Evolutionary conservation across 495 filamentous ascomycete genomes (phyloP).

Genomic region (Letharia columbiana): DNA sequence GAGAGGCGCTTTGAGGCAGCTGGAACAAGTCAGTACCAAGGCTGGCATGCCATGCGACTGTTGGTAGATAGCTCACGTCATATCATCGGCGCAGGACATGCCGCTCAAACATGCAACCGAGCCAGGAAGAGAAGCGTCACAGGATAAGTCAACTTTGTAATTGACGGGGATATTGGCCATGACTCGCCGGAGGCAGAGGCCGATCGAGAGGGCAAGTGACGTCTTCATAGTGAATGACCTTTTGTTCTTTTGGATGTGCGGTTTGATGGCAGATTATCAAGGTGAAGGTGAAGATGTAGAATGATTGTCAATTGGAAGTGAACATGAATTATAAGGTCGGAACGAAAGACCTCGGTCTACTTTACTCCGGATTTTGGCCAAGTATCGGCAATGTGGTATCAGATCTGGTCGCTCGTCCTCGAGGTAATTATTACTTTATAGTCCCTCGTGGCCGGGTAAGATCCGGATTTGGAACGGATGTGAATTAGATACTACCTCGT

Average conservation of each 20-base stretch:
- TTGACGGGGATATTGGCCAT: slow-evolving; percentile 35
- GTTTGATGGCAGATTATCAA: not conserved
- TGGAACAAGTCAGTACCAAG: slow-evolving; percentile 21
- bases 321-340: not conserved
- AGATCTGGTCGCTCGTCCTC: not conserved
- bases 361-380: not conserved
- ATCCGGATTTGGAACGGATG: not conserved
- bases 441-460: not conserved
- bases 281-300: not conserved
- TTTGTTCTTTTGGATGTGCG: not conserved
- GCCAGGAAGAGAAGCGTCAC: slow-evolving; percentile 22
- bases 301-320: not conserved
- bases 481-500: not conserved
- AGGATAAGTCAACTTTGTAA: slow-evolving; percentile 31
- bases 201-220: not conserved
- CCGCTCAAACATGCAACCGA: slow-evolving; percentile 33
- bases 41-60: not conserved
- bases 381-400: not conserved
- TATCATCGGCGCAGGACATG: slow-evolving; percentile 31
- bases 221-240: not conserved
- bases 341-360: not conserved
- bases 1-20: slow-evolving; percentile 16
- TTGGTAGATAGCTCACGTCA: slow-evolving; percentile 10
- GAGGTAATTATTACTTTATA: not conserved
- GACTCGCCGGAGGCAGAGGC: slow-evolving; percentile 2